Percentiles rank a stretch among this genome's conserved stretches.
Conservation (phyloP, 495 filamentous ascomycete species). For the Chaetomium cochliodes region DNA sequence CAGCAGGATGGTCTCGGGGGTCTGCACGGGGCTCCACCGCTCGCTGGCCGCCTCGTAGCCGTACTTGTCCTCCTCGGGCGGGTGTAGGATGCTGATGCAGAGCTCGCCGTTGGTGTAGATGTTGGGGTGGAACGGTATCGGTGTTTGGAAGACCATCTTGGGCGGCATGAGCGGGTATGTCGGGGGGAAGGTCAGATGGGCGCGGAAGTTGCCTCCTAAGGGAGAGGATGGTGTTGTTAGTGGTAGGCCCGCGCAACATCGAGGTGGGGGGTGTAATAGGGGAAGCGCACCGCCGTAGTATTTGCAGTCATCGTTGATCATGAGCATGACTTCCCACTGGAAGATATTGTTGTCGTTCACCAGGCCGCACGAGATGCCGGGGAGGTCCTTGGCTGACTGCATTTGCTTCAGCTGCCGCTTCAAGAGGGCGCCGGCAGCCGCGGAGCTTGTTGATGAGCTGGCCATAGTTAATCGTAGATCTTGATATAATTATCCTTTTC, state of each 20-base stretch:
- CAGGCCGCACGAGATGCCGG: constrained; percentile 89
- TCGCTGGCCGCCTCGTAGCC: constrained; percentile 92
- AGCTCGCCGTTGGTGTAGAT: constrained; percentile 88
- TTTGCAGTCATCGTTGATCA: constrained; percentile 96
- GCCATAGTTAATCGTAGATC: constrained; percentile 28
- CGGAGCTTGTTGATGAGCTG: constrained; percentile 33
- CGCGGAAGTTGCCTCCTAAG: constrained; percentile 86
- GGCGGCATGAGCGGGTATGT: constrained; percentile 90
- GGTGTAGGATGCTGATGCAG: constrained; percentile 96
- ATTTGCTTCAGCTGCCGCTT: constrained; percentile 87
- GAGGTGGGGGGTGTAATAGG: neutral
- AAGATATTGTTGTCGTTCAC: constrained; percentile 87
- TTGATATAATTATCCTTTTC: neutral
- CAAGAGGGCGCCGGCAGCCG: constrained; percentile 69
- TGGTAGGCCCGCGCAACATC: neutral
- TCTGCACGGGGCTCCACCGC: constrained; percentile 96
- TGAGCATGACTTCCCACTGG: constrained; percentile 98
- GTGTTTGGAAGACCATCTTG: constrained; percentile 83
- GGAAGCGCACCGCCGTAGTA: constrained; percentile 73
- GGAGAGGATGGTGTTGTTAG: neutral
- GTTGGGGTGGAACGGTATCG: constrained; percentile 90
- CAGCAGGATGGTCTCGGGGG: constrained; percentile 89
- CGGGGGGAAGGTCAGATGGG: constrained; percentile 70
- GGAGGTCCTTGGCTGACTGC: constrained; percentile 85
- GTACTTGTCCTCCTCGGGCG: constrained; percentile 92